Evolutionary conservation across 1,139 yeast species (phyloP).

Genomic region (Sugiyamaella japonica): DNA sequence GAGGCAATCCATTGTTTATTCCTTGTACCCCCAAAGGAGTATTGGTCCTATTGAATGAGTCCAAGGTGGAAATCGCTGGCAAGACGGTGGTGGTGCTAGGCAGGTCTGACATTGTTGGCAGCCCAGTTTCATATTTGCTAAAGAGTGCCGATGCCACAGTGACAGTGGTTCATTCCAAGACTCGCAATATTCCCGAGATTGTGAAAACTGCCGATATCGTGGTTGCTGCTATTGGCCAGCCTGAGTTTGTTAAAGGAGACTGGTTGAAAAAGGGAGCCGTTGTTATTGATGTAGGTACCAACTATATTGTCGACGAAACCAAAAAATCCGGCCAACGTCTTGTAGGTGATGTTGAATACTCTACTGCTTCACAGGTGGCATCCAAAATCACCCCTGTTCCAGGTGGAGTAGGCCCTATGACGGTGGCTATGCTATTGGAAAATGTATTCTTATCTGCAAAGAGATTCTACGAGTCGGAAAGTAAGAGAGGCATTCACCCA

Average conservation of each 20-base stretch:
- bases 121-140: constrained; percentile 82
- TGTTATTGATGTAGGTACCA: constrained; percentile 95
- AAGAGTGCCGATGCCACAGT: constrained; percentile 82
- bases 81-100: constrained; percentile 92
- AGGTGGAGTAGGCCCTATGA: constrained; percentile 99
- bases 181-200: constrained; percentile 59
- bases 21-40: constrained; percentile 98
- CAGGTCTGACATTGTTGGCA: constrained; percentile 93
- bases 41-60: constrained; percentile 67
- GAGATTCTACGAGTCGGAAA: constrained; percentile 32
- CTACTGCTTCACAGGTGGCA: constrained; percentile 63
- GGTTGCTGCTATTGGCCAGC: constrained; percentile 86
- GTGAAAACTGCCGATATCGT: constrained; percentile 81
- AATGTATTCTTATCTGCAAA: constrained; percentile 85
- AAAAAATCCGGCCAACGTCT: constrained; percentile 81
- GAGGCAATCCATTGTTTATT: constrained; percentile 78
- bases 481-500: constrained; percentile 48
- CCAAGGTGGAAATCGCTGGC: constrained; percentile 69
- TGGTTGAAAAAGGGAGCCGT: constrained; percentile 86
- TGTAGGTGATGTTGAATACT: constrained; percentile 93
- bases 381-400: constrained; percentile 94
- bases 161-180: constrained; percentile 78
- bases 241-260: constrained; percentile 81
- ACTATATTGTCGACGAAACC: constrained; percentile 73
- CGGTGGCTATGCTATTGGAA: constrained; percentile 90